Evolutionary conservation across 805 yeast species (phyloP).

Genomic region (Candida orba): DNA sequence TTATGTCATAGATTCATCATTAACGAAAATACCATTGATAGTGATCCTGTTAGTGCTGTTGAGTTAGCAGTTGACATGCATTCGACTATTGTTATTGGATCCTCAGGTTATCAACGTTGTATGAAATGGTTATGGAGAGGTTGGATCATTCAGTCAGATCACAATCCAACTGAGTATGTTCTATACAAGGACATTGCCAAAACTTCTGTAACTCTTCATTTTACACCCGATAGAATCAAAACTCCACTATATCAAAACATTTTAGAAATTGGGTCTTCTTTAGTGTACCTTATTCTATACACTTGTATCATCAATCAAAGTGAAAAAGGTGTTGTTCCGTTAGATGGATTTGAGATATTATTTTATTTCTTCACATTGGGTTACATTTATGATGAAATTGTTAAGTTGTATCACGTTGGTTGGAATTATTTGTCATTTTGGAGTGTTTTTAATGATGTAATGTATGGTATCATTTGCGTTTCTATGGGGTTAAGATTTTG

Average conservation of each 20-base stretch:
- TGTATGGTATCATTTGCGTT: slow-evolving; percentile 48
- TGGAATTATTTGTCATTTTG: slow-evolving; percentile 64
- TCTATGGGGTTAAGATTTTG: slow-evolving; percentile 50
- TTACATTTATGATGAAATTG: slow-evolving; percentile 56
- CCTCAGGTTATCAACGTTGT: slow-evolving; percentile 80
- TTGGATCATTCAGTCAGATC: slow-evolving; percentile 74
- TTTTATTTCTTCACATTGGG: slow-evolving; percentile 66
- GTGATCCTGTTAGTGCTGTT: slow-evolving; percentile 63
- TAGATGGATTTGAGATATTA: slow-evolving; percentile 42
- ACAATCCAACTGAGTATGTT: slow-evolving; percentile 62
- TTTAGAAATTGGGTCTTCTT: slow-evolving; percentile 59
- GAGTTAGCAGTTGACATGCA: slow-evolving; percentile 87
- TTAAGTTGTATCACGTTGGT: slow-evolving; percentile 75
- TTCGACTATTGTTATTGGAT: slow-evolving; percentile 65
- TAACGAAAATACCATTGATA: slow-evolving; percentile 52
- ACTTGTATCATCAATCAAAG: slow-evolving; percentile 58
- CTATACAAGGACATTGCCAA: slow-evolving; percentile 55
- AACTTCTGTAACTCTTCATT: slow-evolving; percentile 50
- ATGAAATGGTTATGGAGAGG: slow-evolving; percentile 91
- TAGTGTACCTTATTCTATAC: slow-evolving; percentile 54
- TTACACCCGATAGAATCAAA: slow-evolving; percentile 75
- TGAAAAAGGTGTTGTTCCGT: slow-evolving; percentile 27
- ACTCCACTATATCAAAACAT: slow-evolving; percentile 79
- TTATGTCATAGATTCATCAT: slow-evolving; percentile 69
- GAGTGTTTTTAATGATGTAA: slow-evolving; percentile 66